Percentiles rank a stretch among this genome's conserved stretches.
Evolutionary conservation across 140 eudicot genomes (phyloP).

Genomic region (Ambrosia hybrid): DNA sequence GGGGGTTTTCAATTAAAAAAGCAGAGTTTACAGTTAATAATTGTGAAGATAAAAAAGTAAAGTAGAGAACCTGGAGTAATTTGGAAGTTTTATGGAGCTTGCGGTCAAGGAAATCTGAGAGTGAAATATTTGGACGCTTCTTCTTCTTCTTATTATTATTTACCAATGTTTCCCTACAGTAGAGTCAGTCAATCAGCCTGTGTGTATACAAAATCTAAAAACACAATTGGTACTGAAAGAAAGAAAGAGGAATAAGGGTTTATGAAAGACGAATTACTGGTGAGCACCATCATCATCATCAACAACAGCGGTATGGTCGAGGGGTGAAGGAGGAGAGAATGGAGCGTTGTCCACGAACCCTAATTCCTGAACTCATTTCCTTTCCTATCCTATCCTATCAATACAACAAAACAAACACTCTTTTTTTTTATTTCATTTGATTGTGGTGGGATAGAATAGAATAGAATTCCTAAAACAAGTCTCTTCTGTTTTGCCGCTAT

Average conservation of each 20-base stretch:
- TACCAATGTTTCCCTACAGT: constrained; percentile 24
- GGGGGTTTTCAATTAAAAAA: not conserved
- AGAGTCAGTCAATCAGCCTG: not conserved
- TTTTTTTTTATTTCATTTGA: too few relatives aligned
- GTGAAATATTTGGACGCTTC: constrained; percentile 47
- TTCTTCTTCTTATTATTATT: too few relatives aligned
- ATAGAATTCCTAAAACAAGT: not conserved
- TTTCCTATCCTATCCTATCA: too few relatives aligned
- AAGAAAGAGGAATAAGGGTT: constrained; percentile 22
- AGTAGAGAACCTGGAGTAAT: constrained; percentile 37
- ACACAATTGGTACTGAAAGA: constrained; percentile 8
- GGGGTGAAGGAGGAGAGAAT: constrained; percentile 45
- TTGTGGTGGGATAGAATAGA: not conserved
- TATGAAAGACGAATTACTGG: constrained; percentile 24
- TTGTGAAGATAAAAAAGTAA: not conserved
- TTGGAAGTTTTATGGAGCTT: constrained; percentile 55
- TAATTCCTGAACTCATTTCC: constrained; percentile 24
- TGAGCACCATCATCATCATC: not conserved
- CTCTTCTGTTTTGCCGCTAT: constrained; percentile 26
- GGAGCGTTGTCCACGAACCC: constrained; percentile 55
- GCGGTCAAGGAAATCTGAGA: constrained; percentile 58
- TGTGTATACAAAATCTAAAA: not conserved
- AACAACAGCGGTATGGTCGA: constrained; percentile 25
- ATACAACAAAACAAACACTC: too few relatives aligned
- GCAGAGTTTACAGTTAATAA: too few relatives aligned